Evolutionary conservation across 192 early-diverging fungal genomes (phyloP).

Genomic region (Phycomyces blakesleeanus): DNA sequence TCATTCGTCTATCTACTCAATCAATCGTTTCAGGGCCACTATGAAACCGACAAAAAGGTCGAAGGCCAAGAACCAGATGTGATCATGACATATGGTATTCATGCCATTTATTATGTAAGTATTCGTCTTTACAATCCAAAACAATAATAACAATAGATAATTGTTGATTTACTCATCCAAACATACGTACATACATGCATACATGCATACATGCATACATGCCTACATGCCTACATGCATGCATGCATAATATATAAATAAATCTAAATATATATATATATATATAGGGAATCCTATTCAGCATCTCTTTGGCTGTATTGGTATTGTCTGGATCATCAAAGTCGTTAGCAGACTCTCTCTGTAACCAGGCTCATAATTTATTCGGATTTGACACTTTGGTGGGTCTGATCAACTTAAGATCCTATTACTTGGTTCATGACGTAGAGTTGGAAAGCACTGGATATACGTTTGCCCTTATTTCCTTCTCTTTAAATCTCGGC

Average conservation of each 20-base stretch:
- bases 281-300: not conserved
- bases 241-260: no score
- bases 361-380: slow-evolving; percentile 16
- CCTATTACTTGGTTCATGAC: slow-evolving; percentile 22
- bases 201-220: no score
- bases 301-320: not conserved
- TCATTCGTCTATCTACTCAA: not conserved
- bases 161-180: no score
- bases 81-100: not conserved
- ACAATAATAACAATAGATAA: no score
- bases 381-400: slow-evolving; percentile 3
- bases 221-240: no score
- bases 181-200: no score
- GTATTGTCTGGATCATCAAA: not conserved
- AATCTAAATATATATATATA: no score
- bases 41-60: not conserved
- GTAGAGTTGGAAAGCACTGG: slow-evolving; percentile 3
- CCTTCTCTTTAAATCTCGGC: slow-evolving; percentile 1
- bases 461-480: slow-evolving; percentile 16
- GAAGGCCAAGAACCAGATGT: not conserved
- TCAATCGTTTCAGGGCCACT: not conserved
- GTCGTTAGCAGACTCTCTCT: slow-evolving; percentile 1
- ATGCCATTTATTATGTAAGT: slow-evolving; percentile 6
- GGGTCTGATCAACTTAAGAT: slow-evolving; percentile 11
- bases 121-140: not conserved